Conservation (phyloP, 805 yeast genomes). For the Pichia exigua region DNA sequence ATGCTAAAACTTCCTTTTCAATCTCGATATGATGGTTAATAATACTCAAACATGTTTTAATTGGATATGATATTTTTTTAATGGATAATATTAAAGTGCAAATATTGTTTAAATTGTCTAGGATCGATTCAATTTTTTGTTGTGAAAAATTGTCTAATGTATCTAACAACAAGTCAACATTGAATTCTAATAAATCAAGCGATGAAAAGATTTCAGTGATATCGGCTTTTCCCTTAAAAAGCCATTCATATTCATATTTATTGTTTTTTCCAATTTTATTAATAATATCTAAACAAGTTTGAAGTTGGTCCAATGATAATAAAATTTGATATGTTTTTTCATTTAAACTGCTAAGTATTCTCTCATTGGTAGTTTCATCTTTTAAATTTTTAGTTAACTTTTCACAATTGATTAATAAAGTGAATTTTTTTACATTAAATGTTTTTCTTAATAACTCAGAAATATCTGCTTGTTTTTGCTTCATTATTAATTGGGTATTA, state of each 20-base stretch:
- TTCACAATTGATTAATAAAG: neutral
- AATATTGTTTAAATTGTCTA: constrained; percentile 29
- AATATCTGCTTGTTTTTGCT: constrained; percentile 30
- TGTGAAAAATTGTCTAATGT: constrained; percentile 21
- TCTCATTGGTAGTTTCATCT: neutral
- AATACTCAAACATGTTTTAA: constrained; percentile 31
- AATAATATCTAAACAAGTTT: neutral
- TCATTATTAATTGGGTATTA: neutral
- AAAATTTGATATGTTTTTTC: neutral
- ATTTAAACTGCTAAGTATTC: neutral
- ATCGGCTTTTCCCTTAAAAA: constrained; percentile 27
- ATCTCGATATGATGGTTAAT: constrained; percentile 39
- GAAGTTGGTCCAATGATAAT: neutral
- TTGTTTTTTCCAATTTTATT: neutral
- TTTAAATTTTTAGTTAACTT: neutral
- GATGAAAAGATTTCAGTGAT: constrained; percentile 27
- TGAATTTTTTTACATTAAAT: constrained; percentile 1
- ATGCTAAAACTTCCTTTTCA: constrained; percentile 32
- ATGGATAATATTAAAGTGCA: constrained; percentile 23
- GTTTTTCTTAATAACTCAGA: constrained; percentile 2
- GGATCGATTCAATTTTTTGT: constrained; percentile 11
- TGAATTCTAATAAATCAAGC: constrained; percentile 29
- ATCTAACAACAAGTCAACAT: constrained; percentile 29
- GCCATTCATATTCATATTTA: constrained; percentile 19
- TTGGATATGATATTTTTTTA: constrained; percentile 21